A percentile compares a stretch with the other conserved stretches of the same genome.
These are phyloP conservation scores for Yamadazyma taylorii DNA, from an alignment of 1,139 yeast species.

Conservation along the genomic window DNA sequence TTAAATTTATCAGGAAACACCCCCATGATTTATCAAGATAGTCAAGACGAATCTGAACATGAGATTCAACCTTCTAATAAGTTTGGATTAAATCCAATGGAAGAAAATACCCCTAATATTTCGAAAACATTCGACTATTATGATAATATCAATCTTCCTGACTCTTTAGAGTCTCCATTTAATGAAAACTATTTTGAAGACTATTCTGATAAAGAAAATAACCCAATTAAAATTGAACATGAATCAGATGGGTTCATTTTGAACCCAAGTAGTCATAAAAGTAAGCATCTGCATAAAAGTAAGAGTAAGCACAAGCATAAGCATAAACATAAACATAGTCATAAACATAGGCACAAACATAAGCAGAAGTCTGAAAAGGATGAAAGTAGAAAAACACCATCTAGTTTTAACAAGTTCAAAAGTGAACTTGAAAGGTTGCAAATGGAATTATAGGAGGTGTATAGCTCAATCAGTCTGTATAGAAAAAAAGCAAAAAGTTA, in stretches of 20 bases:
- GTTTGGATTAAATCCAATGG: not conserved
- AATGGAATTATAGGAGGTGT: not conserved
- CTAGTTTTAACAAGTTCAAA: conserved; percentile 9
- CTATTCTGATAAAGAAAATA: too few relatives aligned
- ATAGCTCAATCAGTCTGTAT: not conserved
- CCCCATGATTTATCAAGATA: conserved; percentile 1
- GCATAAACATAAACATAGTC: not conserved
- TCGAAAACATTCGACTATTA: too few relatives aligned
- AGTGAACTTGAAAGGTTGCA: conserved; percentile 6
- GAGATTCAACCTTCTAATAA: not conserved
- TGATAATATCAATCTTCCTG: too few relatives aligned
- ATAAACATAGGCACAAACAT: not conserved
- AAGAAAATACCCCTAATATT: too few relatives aligned
- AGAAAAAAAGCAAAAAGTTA: too few relatives aligned
- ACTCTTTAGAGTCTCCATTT: too few relatives aligned
- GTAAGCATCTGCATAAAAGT: conserved; percentile 5
- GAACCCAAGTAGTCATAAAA: not conserved
- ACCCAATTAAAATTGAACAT: not conserved
- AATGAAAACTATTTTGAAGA: too few relatives aligned
- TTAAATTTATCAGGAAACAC: not conserved
- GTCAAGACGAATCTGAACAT: not conserved
- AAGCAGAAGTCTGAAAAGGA: not conserved
- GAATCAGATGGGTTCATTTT: not conserved
- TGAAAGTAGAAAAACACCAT: not conserved
- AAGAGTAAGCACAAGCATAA: conserved; percentile 7